Conservation (phyloP, 2,329 filamentous ascomycete species). For the Cyclaneusma minus region DNA sequence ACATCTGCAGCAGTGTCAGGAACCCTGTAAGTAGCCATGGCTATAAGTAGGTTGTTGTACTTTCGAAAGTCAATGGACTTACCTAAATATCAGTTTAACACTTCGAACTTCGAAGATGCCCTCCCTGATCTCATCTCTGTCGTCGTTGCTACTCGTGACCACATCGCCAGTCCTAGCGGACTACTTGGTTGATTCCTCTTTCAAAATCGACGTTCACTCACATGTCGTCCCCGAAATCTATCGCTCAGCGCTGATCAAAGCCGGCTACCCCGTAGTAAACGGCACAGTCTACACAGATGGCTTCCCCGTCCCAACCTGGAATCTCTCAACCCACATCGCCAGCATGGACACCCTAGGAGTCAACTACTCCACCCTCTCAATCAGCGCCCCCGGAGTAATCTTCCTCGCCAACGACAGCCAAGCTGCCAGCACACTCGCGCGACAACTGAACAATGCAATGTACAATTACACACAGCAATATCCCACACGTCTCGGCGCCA, state of each 20-base stretch:
- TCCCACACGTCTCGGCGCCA: constrained; percentile 23
- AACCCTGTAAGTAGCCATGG: too few species aligned
- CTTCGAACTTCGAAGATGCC: too few species aligned
- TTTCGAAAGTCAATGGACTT: too few species aligned
- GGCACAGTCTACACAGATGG: constrained; percentile 27
- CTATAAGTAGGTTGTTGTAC: too few species aligned
- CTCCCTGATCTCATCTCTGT: too few species aligned
- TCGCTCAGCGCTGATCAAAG: constrained; percentile 21
- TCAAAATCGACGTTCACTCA: constrained; percentile 30
- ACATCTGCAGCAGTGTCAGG: too few species aligned
- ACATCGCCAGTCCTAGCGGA: too few species aligned
- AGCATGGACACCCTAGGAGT: constrained; percentile 35
- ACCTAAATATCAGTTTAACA: too few species aligned
- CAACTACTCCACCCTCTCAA: constrained; percentile 34
- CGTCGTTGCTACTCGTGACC: too few species aligned
- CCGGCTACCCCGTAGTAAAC: constrained; percentile 28
- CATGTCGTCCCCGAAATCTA: constrained; percentile 30
- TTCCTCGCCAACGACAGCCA: constrained; percentile 23
- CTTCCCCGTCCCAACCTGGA: constrained; percentile 22
- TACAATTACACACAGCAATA: constrained; percentile 19
- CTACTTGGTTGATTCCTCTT: too few species aligned
- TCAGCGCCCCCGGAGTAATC: constrained; percentile 35
- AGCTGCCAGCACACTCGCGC: constrained; percentile 20
- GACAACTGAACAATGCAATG: constrained; percentile 19
- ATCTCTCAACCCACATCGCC: constrained; percentile 26